Evolutionary conservation across 345 rosid genomes (phyloP), one percentile per base, ranked within the genome.

Genomic region (Eutrema yunnanense): DNA sequence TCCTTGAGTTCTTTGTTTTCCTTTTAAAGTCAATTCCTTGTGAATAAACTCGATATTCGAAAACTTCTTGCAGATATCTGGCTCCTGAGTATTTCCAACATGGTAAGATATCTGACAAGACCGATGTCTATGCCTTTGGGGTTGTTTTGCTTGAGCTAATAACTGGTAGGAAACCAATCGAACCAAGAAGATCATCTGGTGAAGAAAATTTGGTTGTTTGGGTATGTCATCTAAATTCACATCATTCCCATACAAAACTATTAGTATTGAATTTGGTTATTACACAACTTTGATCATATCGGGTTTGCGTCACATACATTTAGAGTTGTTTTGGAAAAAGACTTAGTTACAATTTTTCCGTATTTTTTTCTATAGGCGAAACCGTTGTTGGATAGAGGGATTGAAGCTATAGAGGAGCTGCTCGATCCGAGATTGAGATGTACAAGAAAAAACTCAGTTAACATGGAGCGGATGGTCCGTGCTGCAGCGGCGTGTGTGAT

Each of bases 81-180:
- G 99, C 97, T 73, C 99, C 99, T 7, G 98, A 95, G 85, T 95
- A 95, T 76, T 95, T 95, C 73, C 97, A 92, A 80, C 99, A 95
- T 52, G 99, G 99, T 13, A 92, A 95, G 74, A 88, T 95, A 73
- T 95, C 97, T 0, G 88, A 88, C 70, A 95, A 90, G 84, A 95
- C 96, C 0, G 98, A 95, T 82, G 96, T 95, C 78, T 95, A 92
- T 72, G 99, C 99, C 43, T 95, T 88, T 47, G 99, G 99, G 6
- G 99, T 95, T 16, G 98, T 95, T 36, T 81, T 95, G 47, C 77
- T 95, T 82, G 99, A 95, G 78, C 85, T 95, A 50, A 58, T 95
- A 57, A 90, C 99, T 0, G 98, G 98, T 22, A 84, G 96, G 72
- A 86, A 92, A 71, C 99, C 99, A 49, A 90, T 92, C 61, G 99